Conservation (phyloP, 2,329 filamentous ascomycete genomes). For the Fusarium sarcochroum region DNA sequence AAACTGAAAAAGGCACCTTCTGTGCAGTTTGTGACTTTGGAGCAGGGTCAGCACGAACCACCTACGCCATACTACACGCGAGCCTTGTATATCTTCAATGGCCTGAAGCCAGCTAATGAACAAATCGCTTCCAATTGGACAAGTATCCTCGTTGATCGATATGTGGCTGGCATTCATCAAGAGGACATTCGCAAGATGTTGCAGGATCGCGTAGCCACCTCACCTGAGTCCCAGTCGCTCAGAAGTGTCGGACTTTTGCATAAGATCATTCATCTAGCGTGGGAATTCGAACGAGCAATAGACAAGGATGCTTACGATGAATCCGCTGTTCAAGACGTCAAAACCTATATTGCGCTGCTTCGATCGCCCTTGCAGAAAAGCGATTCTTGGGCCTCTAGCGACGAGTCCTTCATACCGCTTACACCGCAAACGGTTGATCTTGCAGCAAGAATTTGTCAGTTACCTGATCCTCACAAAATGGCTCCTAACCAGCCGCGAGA, state of each 20-base stretch:
- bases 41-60: conserved; percentile 68
- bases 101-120: conserved; percentile 21
- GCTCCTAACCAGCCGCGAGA: conserved; percentile 66
- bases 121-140: conserved; percentile 14
- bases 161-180: conserved; percentile 67
- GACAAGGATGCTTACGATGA: conserved; percentile 62
- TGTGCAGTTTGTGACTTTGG: conserved; percentile 66
- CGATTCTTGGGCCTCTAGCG: conserved; percentile 6
- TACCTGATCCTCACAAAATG: conserved; percentile 66
- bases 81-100: conserved; percentile 49
- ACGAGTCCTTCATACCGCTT: conserved; percentile 55
- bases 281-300: conserved; percentile 68
- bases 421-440: conserved; percentile 51
- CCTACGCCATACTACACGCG: conserved; percentile 65
- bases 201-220: conserved; percentile 27
- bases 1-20: conserved; percentile 66
- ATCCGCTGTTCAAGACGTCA: conserved; percentile 55
- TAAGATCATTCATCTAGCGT: conserved; percentile 68
- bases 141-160: conserved; percentile 57
- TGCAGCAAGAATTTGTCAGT: conserved; percentile 59
- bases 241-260: conserved; percentile 63
- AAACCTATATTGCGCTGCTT: conserved; percentile 66
- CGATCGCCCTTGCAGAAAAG: conserved; percentile 53
- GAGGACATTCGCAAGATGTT: conserved; percentile 62
- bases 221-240: conserved; percentile 50